Evolutionary conservation across 495 filamentous ascomycete species (phyloP).

Genomic region (Friedmanniomyces simplex): DNA sequence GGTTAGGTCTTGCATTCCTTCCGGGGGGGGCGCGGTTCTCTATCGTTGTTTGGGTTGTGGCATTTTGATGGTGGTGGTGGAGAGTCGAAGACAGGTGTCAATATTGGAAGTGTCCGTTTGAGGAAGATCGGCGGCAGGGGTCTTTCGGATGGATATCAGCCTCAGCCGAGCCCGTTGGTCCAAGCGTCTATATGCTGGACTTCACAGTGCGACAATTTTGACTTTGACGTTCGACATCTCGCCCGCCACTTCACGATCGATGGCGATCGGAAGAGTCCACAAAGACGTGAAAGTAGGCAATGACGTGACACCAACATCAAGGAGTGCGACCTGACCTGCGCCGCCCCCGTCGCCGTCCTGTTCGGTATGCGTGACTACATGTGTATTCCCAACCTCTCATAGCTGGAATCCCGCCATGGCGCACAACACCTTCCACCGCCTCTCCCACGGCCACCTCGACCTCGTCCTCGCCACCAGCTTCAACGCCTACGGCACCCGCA

Average conservation of each 20-base stretch:
- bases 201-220: too few relatives aligned
- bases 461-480: slow-evolving; percentile 53
- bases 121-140: neutral
- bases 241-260: too few relatives aligned
- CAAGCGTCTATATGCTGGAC: too few relatives aligned
- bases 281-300: too few relatives aligned
- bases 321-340: too few relatives aligned
- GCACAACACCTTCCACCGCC: slow-evolving; percentile 18
- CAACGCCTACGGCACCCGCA: slow-evolving; percentile 77
- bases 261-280: too few relatives aligned
- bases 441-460: slow-evolving; percentile 54
- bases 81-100: neutral
- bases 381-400: too few relatives aligned
- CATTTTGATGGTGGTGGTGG: neutral
- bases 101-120: neutral
- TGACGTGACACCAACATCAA: too few relatives aligned
- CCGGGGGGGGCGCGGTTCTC: too few relatives aligned
- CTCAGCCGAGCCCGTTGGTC: neutral
- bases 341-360: too few relatives aligned
- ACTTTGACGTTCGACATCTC: too few relatives aligned
- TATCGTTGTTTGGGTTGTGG: neutral
- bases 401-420: neutral
- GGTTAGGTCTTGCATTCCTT: slow-evolving; percentile 42
- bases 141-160: neutral
- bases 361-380: too few relatives aligned